Evolutionary conservation across 2,329 filamentous ascomycete species (phyloP).

Genomic region (Pseudogymnoascus sp.): DNA sequence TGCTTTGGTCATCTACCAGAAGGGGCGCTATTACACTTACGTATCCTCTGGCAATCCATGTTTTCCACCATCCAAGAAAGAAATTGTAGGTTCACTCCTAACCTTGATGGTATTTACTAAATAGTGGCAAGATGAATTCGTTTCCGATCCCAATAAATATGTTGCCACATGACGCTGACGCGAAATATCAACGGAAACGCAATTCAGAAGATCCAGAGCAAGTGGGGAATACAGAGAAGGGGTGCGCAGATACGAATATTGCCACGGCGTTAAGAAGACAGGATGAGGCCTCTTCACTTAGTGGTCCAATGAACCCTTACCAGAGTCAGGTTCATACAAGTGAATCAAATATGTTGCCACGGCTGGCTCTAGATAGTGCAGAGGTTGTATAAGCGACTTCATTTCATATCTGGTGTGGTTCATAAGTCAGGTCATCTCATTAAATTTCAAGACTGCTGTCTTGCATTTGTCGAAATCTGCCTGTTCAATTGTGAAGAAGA

Average conservation of each 20-base stretch:
- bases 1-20: constrained; percentile 13
- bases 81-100: background rate
- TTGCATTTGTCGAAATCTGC: background rate
- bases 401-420: background rate
- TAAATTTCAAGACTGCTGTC: background rate
- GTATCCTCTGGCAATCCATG: background rate
- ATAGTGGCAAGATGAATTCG: background rate
- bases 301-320: no score
- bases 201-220: background rate
- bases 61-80: constrained; percentile 9
- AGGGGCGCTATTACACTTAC: constrained; percentile 9
- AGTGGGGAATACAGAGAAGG: background rate
- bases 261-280: background rate
- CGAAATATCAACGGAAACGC: background rate
- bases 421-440: background rate
- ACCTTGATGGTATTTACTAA: background rate
- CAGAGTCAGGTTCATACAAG: no score
- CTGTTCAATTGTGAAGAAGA: background rate
- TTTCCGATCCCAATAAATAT: background rate
- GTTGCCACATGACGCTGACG: background rate
- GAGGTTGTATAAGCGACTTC: background rate
- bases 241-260: background rate
- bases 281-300: background rate
- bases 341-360: background rate
- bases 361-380: background rate